Evolutionary conservation across 228 moss, liverwort and hornwort genomes (phyloP).

Genomic region (Sphagnum magellanicum): DNA sequence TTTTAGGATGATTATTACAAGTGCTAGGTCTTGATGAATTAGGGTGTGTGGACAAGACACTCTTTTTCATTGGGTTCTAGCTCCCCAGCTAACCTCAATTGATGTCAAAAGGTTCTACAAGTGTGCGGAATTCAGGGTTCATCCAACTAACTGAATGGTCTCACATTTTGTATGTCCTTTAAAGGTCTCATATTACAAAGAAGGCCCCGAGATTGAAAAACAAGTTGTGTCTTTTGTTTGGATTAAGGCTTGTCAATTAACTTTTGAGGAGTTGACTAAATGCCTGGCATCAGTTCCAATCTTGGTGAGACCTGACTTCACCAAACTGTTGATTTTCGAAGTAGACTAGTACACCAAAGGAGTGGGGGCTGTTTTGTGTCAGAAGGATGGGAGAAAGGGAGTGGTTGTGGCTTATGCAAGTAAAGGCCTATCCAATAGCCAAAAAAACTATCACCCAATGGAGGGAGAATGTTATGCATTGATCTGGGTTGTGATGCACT

Average conservation of each 20-base stretch:
- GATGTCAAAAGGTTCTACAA: too few relatives aligned
- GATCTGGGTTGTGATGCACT: background rate
- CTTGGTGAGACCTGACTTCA: background rate
- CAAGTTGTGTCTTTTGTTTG: background rate
- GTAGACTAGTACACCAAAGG: background rate
- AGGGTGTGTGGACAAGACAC: too few relatives aligned
- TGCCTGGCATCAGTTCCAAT: background rate
- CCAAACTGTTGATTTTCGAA: background rate
- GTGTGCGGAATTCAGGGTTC: too few relatives aligned
- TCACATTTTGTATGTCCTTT: too few relatives aligned
- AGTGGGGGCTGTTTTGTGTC: background rate
- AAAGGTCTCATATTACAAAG: too few relatives aligned
- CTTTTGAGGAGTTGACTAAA: background rate
- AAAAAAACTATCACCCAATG: background rate
- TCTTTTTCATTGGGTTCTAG: too few relatives aligned
- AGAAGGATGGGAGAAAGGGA: background rate
- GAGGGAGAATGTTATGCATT: background rate
- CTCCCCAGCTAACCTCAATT: too few relatives aligned
- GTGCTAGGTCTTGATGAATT: too few relatives aligned
- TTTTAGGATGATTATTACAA: too few relatives aligned
- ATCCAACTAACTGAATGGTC: too few relatives aligned
- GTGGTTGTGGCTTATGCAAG: background rate
- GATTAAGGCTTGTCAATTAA: background rate
- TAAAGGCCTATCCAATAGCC: background rate
- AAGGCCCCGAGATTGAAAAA: too few relatives aligned